Base-by-base conservation (phyloP, 75 land plant genomes). In the Pinus albicaulis region DNA sequence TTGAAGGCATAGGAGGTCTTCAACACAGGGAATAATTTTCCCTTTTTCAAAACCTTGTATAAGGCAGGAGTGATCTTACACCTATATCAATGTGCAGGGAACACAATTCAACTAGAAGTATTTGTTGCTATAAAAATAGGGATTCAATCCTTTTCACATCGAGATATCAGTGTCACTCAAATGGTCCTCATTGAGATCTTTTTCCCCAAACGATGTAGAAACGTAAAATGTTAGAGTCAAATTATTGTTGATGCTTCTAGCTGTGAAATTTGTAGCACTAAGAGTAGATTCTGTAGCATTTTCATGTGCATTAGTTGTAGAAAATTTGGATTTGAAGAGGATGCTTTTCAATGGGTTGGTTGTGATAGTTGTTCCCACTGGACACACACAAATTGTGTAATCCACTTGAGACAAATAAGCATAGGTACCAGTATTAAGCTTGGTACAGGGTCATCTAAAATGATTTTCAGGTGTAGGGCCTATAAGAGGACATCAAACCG, bases 341-440 rank as follows among this genome's bases (percentile, higher is more conserved):
- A 96, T 81, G 91, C 94, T 13, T 93, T 92, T 68, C 85, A 96
- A 2, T 96, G 99, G 99, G 82, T 96, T 71, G 99, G 99, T 23
- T 93, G 99, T 81, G 99, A 96, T 80, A 68, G 79, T 74, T 96
- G 99, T 70, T 91, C 96, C 58, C 99, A 96, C 76, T 96, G 99
- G 99, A 93, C 99, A 36, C 99, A 96, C 74, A 91, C 99, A 22
- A 94, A 96, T 76, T 96, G 96, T 83, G 99, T 96, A 0, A 93
- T 96, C 41, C 89, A 90, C 57, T 88, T 77, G 70, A 89, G 92
- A 25, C 83, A 78, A n/a, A 87, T 96, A 56, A 77, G 84, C 31
- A 92, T 87, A 91, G 98, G 92, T 4, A 74, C 81, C 56, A 80
- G 84, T 71, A 73, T 61, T 23, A 31, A 84, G 80, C 82, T 76